Evolutionary conservation across 2,329 filamentous ascomycete genomes (phyloP).

Genomic region (Xylariaceae sp.): DNA sequence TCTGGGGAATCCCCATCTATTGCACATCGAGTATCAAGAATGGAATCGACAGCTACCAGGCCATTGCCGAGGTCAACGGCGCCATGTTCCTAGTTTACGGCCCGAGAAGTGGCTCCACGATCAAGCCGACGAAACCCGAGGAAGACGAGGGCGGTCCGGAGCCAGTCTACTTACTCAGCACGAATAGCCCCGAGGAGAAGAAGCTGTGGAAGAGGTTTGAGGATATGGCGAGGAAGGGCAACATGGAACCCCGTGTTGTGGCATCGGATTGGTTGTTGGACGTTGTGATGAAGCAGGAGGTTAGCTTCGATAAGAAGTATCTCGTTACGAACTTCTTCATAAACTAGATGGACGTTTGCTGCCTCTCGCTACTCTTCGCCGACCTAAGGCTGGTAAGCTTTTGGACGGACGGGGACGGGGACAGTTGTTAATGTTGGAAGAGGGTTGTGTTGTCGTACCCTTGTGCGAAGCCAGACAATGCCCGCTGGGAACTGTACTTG

Average conservation of each 20-base stretch:
- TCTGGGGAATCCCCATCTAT: constrained; percentile 75
- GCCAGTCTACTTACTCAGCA: constrained; percentile 80
- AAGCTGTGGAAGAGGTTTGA: constrained; percentile 76
- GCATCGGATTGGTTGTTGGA: constrained; percentile 85
- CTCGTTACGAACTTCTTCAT: constrained; percentile 43
- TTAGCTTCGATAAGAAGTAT: constrained; percentile 64
- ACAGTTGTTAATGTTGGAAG: background rate
- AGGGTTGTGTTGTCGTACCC: background rate
- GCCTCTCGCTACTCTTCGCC: too few species aligned
- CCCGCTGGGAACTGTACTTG: too few species aligned
- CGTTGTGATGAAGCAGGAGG: constrained; percentile 81
- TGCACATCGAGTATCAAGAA: constrained; percentile 77
- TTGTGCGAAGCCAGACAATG: too few species aligned
- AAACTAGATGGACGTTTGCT: too few species aligned
- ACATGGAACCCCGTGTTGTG: constrained; percentile 78
- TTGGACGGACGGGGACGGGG: too few species aligned
- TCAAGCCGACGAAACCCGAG: constrained; percentile 58
- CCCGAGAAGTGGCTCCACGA: constrained; percentile 65
- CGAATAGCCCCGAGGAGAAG: constrained; percentile 61
- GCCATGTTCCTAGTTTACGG: constrained; percentile 76
- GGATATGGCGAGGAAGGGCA: constrained; percentile 71
- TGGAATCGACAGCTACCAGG: constrained; percentile 77
- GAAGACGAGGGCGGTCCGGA: constrained; percentile 61
- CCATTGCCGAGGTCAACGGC: constrained; percentile 84
- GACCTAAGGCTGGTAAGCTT: too few species aligned